Evolutionary conservation across 108 stramenopile genomes (phyloP), one percentile per base, ranked within the genome.

Genomic region (Ochromonas danica): DNA sequence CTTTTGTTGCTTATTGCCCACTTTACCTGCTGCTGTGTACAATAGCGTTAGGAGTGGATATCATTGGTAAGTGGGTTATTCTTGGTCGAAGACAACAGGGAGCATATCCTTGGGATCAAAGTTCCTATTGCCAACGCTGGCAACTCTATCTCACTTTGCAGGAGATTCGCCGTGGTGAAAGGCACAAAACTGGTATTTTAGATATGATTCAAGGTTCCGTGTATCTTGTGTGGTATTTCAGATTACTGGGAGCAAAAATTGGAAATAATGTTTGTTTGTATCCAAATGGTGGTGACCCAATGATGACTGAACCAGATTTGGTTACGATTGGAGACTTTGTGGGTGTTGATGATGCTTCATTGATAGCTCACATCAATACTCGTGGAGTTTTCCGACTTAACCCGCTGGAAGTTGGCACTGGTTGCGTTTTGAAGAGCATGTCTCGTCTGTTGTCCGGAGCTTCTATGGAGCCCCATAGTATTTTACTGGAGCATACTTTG

Each of bases 181-280:
- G 41, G 22, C 40, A 42, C 67, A 70, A 70, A 70, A 42, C 41
- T 70, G 67, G 67, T 14, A 42, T 70, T 14, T 70, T 70, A 22
- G 67, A 70, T 22, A 38, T 70, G 36, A 40, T 70, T 70, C 36
- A 42, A 70, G 67, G 67, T 14, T 51, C 22, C 6, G 6, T 14
- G 67, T 70, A 70, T 70, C 67, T 70, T 38, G 67, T 70, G 41
- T 70, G 67, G 67, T 70, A 70, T 70, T 70, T 70, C 67, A 6
- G 41, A 70, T 6, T 22, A 6, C 67, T 70, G 14, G 67, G 67
- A 22, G 22, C 14, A 14, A 42, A 22, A 6, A 70, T 70, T 14
- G 67, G 67, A 14, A 42, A 40, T 40, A 70, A 70, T 42, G 67
- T 70, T 42, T 70, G 67, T 70, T 70, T 70, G 41, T 70, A 70